phyloP scores from a whole-genome alignment of 345 rosid species.

The Pistacia integerrima region DNA sequence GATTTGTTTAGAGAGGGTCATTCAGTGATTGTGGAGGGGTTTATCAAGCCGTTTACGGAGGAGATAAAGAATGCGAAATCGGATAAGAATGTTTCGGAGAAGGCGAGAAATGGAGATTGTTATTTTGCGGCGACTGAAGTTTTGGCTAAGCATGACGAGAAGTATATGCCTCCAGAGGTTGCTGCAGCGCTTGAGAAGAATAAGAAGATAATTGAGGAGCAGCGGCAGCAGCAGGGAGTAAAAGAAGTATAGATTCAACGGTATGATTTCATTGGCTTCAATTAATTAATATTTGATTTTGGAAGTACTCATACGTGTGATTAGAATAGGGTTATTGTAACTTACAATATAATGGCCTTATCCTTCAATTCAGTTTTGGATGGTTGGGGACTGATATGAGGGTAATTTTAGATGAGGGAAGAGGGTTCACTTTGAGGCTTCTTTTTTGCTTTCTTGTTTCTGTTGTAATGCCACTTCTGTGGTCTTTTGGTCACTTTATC shows the following conservation, averaged over 20 bases:
- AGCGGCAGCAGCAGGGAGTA: conserved; percentile 27
- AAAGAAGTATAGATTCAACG: conserved; percentile 27
- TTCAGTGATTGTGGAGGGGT: no score
- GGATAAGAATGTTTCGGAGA: conserved; percentile 32
- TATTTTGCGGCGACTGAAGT: conserved; percentile 83
- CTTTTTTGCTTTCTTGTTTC: not conserved
- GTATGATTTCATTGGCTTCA: conserved; percentile 1
- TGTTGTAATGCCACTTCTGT: conserved; percentile 25
- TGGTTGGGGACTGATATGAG: not conserved
- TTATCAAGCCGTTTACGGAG: no score
- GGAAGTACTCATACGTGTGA: not conserved
- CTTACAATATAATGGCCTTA: no score
- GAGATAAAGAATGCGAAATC: no score
- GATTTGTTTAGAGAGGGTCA: no score
- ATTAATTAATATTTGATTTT: conserved; percentile 8
- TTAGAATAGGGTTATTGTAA: not conserved
- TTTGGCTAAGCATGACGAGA: conserved; percentile 97
- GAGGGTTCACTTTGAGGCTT: conserved; percentile 2
- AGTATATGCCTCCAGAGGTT: conserved; percentile 95
- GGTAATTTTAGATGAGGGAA: not conserved
- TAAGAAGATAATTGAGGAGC: conserved; percentile 64
- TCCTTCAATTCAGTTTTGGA: no score
- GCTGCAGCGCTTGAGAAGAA: conserved; percentile 98
- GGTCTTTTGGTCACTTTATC: not conserved
- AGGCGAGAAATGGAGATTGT: conserved; percentile 68